Base-by-base conservation (phyloP, 2,329 filamentous ascomycete species). In the Pseudogymnoascus sp. region DNA sequence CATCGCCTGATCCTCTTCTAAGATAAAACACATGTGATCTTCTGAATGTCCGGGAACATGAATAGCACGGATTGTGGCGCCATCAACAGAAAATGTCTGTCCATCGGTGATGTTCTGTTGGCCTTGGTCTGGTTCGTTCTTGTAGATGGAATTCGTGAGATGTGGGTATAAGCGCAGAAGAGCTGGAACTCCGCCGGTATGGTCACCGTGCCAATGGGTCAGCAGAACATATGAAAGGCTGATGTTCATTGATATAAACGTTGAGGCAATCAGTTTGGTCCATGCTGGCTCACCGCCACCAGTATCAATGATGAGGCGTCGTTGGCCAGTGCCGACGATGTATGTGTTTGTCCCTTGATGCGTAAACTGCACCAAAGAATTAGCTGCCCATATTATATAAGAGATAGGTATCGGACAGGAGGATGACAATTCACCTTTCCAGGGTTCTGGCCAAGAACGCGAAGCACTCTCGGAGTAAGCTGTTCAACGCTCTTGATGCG, bases 341-440 rank as follows among this genome's bases (percentile, higher is more conserved):
- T 99, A 99, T 38, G 95, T 99, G 75, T 99, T 99, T 67, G 95
- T 97, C 65, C 92, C 88, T 75, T 88, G 84, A 9, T 89, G 77
- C 3, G 85, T 83, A n/a, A 55, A 55, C 49, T 55, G n/a, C 0
- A 79, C 82, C 18, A 87, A 87, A n/a, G 84, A 80, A 72, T 95
- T 88, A 16, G 83, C 75, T 5, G 78, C 74, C 3, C 96, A 80
- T 0, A 87, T 83, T 7, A 78, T 75, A 64, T 82, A 81, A 41
- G 96, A 76, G 0, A 83, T 81, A 16, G 23, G 1, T 52, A 23
- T 31, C 59, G 21, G 11, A 31, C 55, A 35, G 38, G 28, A 62
- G 64, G 38, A 63, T 4, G 59, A 14, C 12, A 14, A 61, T 75
- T 71, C 69, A 87, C 86, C 79, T 96, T 97, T 72, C 90, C 86